phyloP scores from a whole-genome alignment of 305 asterid species.

The Fraxinus albicans region DNA sequence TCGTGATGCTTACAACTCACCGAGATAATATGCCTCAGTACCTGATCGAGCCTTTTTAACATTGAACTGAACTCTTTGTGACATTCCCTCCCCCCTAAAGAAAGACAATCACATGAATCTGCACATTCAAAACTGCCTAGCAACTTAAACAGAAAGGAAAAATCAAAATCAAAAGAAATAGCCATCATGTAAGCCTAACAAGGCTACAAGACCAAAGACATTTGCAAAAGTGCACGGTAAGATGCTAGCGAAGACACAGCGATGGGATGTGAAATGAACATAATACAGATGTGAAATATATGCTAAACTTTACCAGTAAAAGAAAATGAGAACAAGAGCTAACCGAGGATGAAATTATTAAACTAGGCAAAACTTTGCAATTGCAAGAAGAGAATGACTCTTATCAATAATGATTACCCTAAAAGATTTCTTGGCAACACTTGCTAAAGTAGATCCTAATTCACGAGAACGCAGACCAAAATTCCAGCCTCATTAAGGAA shows the following conservation, averaged over 20 bases:
- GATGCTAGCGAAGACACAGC: not conserved
- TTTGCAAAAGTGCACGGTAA: not conserved
- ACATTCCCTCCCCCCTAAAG: not conserved
- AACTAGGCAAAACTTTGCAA: not conserved
- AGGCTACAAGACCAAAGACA: constrained; percentile 3
- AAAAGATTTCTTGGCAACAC: not conserved
- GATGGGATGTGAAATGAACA: not conserved
- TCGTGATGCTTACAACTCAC: not conserved
- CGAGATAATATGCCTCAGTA: not conserved
- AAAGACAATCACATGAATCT: not conserved
- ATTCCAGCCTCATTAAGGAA: constrained; percentile 10
- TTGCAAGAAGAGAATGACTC: constrained; percentile 4
- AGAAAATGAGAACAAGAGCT: not conserved
- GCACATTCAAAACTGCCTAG: not conserved
- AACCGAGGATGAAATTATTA: not conserved
- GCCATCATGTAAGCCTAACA: not conserved
- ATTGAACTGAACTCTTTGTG: not conserved
- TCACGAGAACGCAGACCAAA: constrained; percentile 10
- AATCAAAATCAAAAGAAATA: constrained; percentile 1
- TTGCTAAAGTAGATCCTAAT: constrained; percentile 13
- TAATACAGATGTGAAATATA: not conserved
- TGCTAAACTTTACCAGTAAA: not conserved
- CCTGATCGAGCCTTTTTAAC: not conserved
- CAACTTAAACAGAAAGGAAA: not conserved
- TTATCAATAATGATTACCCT: not conserved